Evolutionary conservation across 2,329 filamentous ascomycete species (phyloP), one percentile per base, ranked within the genome.

Genomic region (Neurospora sp.): DNA sequence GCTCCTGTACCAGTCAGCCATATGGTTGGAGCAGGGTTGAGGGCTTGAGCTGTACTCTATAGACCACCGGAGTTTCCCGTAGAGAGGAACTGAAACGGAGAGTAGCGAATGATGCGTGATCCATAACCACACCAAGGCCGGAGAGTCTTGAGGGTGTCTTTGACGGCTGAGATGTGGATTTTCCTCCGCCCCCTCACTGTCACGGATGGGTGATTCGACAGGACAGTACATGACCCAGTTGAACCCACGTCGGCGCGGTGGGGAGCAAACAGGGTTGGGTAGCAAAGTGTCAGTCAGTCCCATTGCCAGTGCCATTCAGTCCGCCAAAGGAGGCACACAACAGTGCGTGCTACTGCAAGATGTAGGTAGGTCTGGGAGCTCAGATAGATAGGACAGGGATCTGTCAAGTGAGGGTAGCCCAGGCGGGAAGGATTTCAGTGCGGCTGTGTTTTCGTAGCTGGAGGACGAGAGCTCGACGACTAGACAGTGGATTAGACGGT

Each of bases 101-200:
- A 62, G 15, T 10, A n/a, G 28, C 52, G 52, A 36, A 62, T 62
- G 52, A 62, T 62, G 28, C 6, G 15, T 33, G 52, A 57, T 33
- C 23, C 23, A 33, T 62, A 62, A 62, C 52, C 15, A 36, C 28
- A 62, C 12, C 52, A 62, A 36, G 52, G 52, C 52, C 52, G 6
- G 28, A 62, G 52, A 62, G 52, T 33, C 12, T 62, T 33, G 52
- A 62, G 52, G 52, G 28, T 62, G 28, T 66, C 52, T 41, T 66
- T 68, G 70, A 69, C 36, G 40, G 37, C 66, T 68, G 52, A 71
- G 68, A 68, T 70, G 68, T 66, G 68, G 69, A 46, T 23, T 37
- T 57, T 19, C 33, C 12, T 19, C 33, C 40, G 52, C 43, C 40
- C 41, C 40, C 33, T n/a, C n/a, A 41, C 36, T 23, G 23, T 38